These are phyloP conservation scores for Candida ponderosae DNA, from an alignment of 805 yeast genomes.

Conservation along the genomic window DNA sequence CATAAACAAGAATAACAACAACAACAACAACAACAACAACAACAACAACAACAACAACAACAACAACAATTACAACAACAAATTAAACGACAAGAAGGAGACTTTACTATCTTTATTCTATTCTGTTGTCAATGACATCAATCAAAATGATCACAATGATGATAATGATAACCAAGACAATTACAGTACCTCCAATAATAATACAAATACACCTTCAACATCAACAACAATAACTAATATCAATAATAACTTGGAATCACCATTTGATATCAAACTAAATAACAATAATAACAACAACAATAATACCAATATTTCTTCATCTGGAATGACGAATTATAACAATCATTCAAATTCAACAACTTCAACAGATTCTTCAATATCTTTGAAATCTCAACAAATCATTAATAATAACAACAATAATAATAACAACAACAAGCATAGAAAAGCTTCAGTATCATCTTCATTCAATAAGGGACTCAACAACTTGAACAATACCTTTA, in stretches of 20 bases:
- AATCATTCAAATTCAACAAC: neutral
- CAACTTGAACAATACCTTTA: conserved; percentile 4
- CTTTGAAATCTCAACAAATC: neutral
- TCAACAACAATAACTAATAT: neutral
- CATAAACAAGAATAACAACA: too few relatives aligned
- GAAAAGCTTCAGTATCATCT: neutral
- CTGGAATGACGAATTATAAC: too few relatives aligned
- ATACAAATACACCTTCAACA: neutral
- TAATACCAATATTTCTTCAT: too few relatives aligned
- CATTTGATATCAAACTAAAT: neutral
- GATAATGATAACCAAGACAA: neutral
- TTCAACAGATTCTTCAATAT: neutral
- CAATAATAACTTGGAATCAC: neutral
- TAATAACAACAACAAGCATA: neutral
- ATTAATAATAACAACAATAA: too few relatives aligned
- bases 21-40: too few relatives aligned
- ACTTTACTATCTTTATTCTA: conserved; percentile 25
- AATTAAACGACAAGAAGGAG: conserved; percentile 14
- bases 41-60: neutral
- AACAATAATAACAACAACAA: neutral
- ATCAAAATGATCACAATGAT: conserved; percentile 1
- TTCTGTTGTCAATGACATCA: conserved; percentile 18
- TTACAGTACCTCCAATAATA: neutral
- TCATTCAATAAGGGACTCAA: neutral
- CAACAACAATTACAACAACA: neutral